These are phyloP conservation scores for Groenewaldozyma auringiensis DNA, from an alignment of 1,139 yeast genomes.

Conservation along the genomic window DNA sequence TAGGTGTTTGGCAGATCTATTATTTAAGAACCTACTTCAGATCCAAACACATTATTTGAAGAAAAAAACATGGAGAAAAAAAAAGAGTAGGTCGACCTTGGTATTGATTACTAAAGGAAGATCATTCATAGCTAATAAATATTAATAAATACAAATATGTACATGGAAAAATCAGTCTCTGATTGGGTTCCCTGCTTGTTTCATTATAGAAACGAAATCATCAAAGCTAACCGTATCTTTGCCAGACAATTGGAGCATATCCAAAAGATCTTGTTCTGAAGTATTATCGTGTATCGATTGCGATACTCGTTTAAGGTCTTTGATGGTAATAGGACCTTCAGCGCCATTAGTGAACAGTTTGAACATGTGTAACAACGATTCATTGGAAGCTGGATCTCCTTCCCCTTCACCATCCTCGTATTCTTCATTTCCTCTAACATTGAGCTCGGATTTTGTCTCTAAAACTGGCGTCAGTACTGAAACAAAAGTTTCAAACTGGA, in stretches of 20 bases:
- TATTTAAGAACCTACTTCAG: conserved; percentile 90
- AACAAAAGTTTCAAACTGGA: conserved; percentile 26
- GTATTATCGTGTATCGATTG: conserved; percentile 26
- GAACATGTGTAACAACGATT: conserved; percentile 19
- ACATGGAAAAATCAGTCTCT: background rate
- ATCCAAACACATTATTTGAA: conserved; percentile 81
- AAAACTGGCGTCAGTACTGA: conserved; percentile 12
- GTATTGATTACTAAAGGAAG: background rate
- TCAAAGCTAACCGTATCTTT: conserved; percentile 16
- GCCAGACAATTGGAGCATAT: conserved; percentile 27
- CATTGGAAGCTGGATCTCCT: conserved; percentile 11
- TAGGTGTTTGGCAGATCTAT: conserved; percentile 88
- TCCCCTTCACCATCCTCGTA: conserved; percentile 9
- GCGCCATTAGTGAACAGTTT: conserved; percentile 21
- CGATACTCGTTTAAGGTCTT: conserved; percentile 23
- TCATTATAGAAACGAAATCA: conserved; percentile 20
- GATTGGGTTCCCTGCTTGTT: conserved; percentile 10
- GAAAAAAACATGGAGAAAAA: background rate
- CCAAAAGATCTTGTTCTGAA: conserved; percentile 25
- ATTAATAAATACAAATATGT: background rate
- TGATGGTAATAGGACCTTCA: conserved; percentile 18
- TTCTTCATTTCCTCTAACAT: conserved; percentile 7
- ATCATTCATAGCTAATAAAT: background rate
- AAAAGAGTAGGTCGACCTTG: background rate
- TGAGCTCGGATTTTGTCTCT: conserved; percentile 6